A percentile compares a stretch with the other conserved stretches of the same genome.
Evolutionary conservation across 192 early-diverging fungal species (phyloP).

Genomic region (Backusella psychrophila): DNA sequence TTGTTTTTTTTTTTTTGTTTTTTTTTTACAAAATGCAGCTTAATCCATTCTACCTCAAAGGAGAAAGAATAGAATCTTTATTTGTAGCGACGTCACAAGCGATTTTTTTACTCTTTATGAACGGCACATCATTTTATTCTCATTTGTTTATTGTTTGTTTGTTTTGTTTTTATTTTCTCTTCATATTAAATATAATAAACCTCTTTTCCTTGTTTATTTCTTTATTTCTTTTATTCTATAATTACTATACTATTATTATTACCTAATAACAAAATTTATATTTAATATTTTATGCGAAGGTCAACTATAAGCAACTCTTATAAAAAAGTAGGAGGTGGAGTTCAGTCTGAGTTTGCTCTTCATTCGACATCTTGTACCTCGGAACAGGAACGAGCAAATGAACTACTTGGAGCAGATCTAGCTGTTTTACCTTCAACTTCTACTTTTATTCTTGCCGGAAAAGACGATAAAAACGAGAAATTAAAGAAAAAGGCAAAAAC

Average conservation of each 20-base stretch:
- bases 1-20: not conserved
- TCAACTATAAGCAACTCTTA: not conserved
- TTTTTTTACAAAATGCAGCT: not conserved
- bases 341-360: not conserved
- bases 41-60: not conserved
- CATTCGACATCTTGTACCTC: not conserved
- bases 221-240: not conserved
- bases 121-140: not conserved
- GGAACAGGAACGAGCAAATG: not conserved
- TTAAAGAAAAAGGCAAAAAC: constrained; percentile 68
- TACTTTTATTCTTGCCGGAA: constrained; percentile 17
- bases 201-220: not conserved
- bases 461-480: constrained; percentile 64
- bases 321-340: not conserved
- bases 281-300: constrained; percentile 6
- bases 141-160: not conserved
- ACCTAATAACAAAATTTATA: not conserved
- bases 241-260: constrained; percentile 1
- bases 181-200: not conserved
- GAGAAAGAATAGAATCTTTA: not conserved
- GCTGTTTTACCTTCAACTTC: constrained; percentile 18
- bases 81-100: not conserved
- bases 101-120: not conserved
- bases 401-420: not conserved
- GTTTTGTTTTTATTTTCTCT: not conserved